phyloP scores from a whole-genome alignment of 179 eudicot genomes.

The Sideroxylon spinosum region DNA sequence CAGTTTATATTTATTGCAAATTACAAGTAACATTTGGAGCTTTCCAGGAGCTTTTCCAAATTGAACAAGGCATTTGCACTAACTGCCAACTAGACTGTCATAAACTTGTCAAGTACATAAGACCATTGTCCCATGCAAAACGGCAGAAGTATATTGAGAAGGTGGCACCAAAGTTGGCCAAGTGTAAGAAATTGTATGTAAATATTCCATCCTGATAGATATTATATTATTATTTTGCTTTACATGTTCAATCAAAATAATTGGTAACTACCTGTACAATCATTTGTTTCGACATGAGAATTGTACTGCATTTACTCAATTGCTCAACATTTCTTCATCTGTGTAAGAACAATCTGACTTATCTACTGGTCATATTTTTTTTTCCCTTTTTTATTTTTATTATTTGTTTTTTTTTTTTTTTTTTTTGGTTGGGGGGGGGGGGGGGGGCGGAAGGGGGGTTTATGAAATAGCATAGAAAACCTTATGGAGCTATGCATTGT shows the following conservation, averaged over 20 bases:
- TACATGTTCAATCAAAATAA: neutral
- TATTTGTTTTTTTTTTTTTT: no score
- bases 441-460: neutral
- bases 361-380: no score
- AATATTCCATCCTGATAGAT: neutral
- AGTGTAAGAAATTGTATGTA: conserved; percentile 60
- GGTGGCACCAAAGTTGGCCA: conserved; percentile 70
- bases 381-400: no score
- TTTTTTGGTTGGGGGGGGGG: no score
- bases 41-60: conserved; percentile 77
- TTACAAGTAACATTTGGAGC: neutral
- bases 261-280: neutral
- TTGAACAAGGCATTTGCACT: conserved; percentile 83
- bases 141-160: conserved; percentile 56
- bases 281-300: neutral
- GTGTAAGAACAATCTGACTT: neutral
- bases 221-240: neutral
- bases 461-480: neutral
- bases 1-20: neutral
- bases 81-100: conserved; percentile 84
- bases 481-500: neutral
- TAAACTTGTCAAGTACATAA: conserved; percentile 68
- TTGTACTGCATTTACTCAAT: neutral
- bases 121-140: conserved; percentile 51
- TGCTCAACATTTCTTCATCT: neutral